Evolutionary conservation across 441 rosid species (phyloP).

Genomic region (Daphne laureola): DNA sequence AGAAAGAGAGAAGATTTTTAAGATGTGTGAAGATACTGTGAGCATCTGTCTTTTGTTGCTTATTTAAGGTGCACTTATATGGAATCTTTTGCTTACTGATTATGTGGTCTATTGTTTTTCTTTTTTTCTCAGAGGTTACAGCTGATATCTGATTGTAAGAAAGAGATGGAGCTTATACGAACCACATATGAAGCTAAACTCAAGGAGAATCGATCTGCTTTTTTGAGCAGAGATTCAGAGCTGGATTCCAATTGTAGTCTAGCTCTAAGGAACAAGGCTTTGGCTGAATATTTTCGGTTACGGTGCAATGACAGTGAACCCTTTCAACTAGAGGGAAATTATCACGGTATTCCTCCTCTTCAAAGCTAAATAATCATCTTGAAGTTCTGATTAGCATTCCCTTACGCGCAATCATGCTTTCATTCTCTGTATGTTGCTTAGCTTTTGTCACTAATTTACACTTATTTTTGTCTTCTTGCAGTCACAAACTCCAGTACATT

Average conservation of each 20-base stretch:
- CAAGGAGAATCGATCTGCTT: constrained; percentile 44
- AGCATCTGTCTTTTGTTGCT: constrained; percentile 22
- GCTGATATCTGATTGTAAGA: constrained; percentile 41
- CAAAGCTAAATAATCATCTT: too few relatives aligned
- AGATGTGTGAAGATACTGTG: constrained; percentile 44
- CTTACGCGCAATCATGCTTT: too few relatives aligned
- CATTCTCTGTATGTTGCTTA: too few relatives aligned
- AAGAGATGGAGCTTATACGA: constrained; percentile 64
- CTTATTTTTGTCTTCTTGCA: constrained; percentile 23
- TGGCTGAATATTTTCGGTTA: constrained; percentile 63
- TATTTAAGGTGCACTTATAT: constrained; percentile 16
- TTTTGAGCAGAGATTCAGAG: constrained; percentile 28
- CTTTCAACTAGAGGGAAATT: constrained; percentile 20
- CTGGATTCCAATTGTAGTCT: constrained; percentile 29
- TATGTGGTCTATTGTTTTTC: constrained; percentile 3
- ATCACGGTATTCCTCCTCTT: constrained; percentile 38
- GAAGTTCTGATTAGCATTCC: too few relatives aligned
- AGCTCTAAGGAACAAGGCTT: constrained; percentile 54
- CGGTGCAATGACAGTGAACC: constrained; percentile 43
- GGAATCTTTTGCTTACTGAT: constrained; percentile 9
- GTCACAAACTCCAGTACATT: constrained; percentile 23
- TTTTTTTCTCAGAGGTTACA: constrained; percentile 41
- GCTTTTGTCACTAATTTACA: constrained; percentile 6
- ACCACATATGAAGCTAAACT: constrained; percentile 46
- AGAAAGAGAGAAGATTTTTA: constrained; percentile 40